Percentiles rank a stretch among this genome's conserved stretches.
Evolutionary conservation across 2,329 filamentous ascomycete species (phyloP).

Genomic region (Zasmidium cellare): DNA sequence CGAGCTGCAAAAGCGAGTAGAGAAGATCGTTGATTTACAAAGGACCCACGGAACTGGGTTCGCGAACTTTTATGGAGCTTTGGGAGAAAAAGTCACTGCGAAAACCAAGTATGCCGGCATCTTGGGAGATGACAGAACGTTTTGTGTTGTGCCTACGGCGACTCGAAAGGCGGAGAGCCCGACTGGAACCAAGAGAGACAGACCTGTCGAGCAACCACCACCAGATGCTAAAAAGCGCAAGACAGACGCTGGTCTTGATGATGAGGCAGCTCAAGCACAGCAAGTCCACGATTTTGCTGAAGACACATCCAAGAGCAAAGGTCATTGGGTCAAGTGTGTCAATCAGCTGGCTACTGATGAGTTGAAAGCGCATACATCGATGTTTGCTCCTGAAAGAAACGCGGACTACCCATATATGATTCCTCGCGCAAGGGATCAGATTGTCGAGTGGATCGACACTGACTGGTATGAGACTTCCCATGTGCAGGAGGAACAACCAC

Average conservation of each 20-base stretch:
- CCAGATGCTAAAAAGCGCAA: constrained; percentile 9
- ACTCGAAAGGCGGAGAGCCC: constrained; percentile 16
- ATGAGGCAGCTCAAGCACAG: constrained; percentile 34
- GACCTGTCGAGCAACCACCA: constrained; percentile 7
- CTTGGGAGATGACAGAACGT: constrained; percentile 74
- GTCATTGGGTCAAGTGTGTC: constrained; percentile 66
- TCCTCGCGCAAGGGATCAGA: constrained; percentile 64
- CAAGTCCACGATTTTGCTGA: constrained; percentile 36
- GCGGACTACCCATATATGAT: constrained; percentile 69
- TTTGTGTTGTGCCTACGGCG: constrained; percentile 73
- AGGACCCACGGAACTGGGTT: constrained; percentile 71
- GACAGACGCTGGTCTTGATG: constrained; percentile 21
- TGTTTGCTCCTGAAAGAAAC: constrained; percentile 74
- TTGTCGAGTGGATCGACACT: constrained; percentile 60
- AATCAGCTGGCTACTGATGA: constrained; percentile 83
- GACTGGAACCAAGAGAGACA: constrained; percentile 26
- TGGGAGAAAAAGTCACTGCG: constrained; percentile 63
- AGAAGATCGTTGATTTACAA: constrained; percentile 65
- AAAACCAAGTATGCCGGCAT: constrained; percentile 52
- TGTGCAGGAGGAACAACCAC: neutral
- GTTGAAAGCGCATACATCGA: constrained; percentile 74
- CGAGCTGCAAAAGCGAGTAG: constrained; percentile 74
- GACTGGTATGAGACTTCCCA: constrained; percentile 31
- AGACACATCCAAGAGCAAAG: constrained; percentile 39
- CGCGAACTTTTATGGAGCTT: constrained; percentile 81